Conservation (phyloP, 176 grass and related monocot species). For the Cymbopogon citratus region DNA sequence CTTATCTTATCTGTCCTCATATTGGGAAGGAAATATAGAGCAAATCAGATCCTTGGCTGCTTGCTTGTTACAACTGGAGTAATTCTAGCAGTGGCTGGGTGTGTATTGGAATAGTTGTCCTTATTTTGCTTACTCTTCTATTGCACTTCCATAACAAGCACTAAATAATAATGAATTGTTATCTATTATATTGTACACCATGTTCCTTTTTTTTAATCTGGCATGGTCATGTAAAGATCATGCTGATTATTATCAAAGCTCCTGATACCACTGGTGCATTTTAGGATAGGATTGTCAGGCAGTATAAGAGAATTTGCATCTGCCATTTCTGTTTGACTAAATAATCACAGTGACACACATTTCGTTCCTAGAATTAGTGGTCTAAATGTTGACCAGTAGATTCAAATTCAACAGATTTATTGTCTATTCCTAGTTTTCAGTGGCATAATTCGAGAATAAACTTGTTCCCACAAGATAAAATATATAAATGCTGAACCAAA, state of each 20-base stretch:
- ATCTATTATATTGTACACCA: not conserved
- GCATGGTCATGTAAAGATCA: not conserved
- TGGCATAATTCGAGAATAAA: not conserved
- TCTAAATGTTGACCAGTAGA: not conserved
- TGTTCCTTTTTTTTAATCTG: not conserved
- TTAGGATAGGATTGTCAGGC: not conserved
- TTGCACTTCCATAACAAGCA: constrained; percentile 15
- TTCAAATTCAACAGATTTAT: constrained; percentile 3
- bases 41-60: constrained; percentile 80
- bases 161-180: not conserved
- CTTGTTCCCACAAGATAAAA: constrained; percentile 1
- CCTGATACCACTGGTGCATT: not conserved
- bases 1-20: constrained; percentile 71
- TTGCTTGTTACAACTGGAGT: constrained; percentile 75
- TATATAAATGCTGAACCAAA: constrained; percentile 17
- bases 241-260: not conserved
- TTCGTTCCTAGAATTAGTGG: not conserved
- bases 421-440: not conserved
- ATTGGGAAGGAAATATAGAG: constrained; percentile 75
- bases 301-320: constrained; percentile 17
- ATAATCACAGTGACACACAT: not conserved
- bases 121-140: not conserved
- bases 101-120: constrained; percentile 2
- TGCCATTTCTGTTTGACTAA: constrained; percentile 5
- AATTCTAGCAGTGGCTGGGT: constrained; percentile 78